Evolutionary conservation across 768 basidiomycete species (phyloP).

Genomic region (Naganishia randhawae): DNA sequence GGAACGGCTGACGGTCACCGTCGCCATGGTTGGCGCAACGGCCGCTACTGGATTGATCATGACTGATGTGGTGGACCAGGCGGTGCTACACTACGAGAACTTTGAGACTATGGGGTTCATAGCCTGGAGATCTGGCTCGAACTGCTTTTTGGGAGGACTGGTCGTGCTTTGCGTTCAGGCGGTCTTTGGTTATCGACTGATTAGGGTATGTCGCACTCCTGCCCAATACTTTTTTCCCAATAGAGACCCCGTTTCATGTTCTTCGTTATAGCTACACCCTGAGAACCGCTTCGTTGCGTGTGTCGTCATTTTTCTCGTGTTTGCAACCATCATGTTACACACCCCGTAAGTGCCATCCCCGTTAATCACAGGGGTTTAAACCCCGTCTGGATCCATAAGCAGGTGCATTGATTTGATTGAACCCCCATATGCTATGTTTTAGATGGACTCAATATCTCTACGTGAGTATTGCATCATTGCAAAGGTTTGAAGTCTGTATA

Average conservation of each 20-base stretch:
- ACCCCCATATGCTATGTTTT: background rate
- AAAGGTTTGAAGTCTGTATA: too few relatives aligned
- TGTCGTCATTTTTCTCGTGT: background rate
- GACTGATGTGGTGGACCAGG: background rate
- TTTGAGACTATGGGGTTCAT: background rate
- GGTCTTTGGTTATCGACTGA: slow-evolving; percentile 1
- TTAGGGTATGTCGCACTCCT: background rate
- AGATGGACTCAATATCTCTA: slow-evolving; percentile 12
- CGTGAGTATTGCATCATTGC: background rate
- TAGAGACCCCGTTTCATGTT: background rate
- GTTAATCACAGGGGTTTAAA: background rate
- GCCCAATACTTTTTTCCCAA: background rate
- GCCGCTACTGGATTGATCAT: background rate
- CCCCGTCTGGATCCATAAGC: background rate
- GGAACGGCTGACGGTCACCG: background rate
- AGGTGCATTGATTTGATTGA: background rate
- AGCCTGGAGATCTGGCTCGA: background rate
- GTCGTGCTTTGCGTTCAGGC: background rate
- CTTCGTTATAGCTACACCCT: background rate
- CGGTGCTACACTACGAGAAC: background rate
- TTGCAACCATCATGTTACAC: background rate
- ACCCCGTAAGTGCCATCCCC: background rate
- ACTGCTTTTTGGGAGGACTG: slow-evolving; percentile 2
- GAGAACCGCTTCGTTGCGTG: background rate
- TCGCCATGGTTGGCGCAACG: background rate